These are phyloP conservation scores for Entophlyctis helioformis DNA, from an alignment of 192 early-diverging fungal genomes.

Conservation along the genomic window DNA sequence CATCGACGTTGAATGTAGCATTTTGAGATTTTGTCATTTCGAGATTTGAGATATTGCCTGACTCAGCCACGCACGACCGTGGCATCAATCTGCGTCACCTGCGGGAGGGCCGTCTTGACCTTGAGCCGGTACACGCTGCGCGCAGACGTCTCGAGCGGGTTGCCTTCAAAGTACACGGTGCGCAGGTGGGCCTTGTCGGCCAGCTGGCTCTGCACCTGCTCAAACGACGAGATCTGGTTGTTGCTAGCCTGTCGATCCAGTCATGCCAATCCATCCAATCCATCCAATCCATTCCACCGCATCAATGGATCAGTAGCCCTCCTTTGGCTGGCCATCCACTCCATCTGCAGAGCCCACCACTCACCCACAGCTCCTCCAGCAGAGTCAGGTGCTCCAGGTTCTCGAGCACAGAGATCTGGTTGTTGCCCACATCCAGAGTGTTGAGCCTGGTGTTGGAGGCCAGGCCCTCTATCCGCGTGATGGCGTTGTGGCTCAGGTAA, in stretches of 20 bases:
- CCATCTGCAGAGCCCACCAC: no score
- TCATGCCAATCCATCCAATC: background rate
- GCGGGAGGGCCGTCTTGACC: slow-evolving; percentile 71
- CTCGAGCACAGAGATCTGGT: slow-evolving; percentile 60
- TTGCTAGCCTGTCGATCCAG: slow-evolving; percentile 41
- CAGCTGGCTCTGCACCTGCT: slow-evolving; percentile 62
- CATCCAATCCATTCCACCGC: no score
- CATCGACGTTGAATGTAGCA: no score
- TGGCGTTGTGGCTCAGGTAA: slow-evolving; percentile 87
- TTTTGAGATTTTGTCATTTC: no score
- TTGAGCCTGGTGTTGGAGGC: slow-evolving; percentile 60
- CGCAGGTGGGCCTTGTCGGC: slow-evolving; percentile 33
- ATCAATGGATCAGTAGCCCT: no score
- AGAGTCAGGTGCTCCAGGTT: slow-evolving; percentile 53
- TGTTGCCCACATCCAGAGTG: slow-evolving; percentile 80
- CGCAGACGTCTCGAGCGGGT: slow-evolving; percentile 73
- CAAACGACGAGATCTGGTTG: slow-evolving; percentile 67
- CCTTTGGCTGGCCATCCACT: no score
- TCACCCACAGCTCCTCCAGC: slow-evolving; percentile 87
- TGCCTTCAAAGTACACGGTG: slow-evolving; percentile 92
- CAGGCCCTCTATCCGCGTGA: slow-evolving; percentile 63
- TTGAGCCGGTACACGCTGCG: slow-evolving; percentile 75
- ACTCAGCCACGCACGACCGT: slow-evolving; percentile 37
- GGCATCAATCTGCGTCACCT: slow-evolving; percentile 89
- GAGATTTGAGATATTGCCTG: no score